These are phyloP conservation scores for Penicillium manginii DNA, from an alignment of 495 filamentous ascomycete genomes.

Conservation along the genomic window DNA sequence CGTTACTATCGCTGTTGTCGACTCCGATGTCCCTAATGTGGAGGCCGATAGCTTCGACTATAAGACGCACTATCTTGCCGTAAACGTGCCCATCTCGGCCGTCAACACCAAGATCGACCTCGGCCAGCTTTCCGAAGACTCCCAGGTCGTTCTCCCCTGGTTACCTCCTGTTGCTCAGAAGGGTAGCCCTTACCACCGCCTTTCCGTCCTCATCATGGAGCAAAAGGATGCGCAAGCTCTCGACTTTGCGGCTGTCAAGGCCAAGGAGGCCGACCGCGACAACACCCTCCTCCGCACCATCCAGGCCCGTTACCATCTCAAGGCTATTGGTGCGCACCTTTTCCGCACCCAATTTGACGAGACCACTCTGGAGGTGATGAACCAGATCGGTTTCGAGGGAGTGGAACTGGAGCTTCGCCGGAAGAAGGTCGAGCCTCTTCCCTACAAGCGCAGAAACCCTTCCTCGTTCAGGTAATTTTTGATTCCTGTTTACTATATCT, in stretches of 20 bases:
- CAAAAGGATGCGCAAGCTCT: conserved; percentile 66
- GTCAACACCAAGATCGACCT: conserved; percentile 56
- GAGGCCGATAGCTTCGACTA: conserved; percentile 77
- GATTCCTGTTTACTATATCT: conserved; percentile 21
- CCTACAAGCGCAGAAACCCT: conserved; percentile 59
- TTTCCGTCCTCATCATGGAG: conserved; percentile 80
- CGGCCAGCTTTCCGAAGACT: conserved; percentile 52
- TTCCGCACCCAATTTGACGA: conserved; percentile 93
- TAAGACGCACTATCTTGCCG: conserved; percentile 83
- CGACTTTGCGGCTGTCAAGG: conserved; percentile 62
- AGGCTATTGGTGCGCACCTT: conserved; percentile 78
- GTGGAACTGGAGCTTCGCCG: conserved; percentile 83
- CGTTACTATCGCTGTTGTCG: conserved; percentile 81
- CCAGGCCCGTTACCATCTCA: conserved; percentile 65
- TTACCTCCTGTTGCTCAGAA: conserved; percentile 84
- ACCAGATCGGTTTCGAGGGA: conserved; percentile 69
- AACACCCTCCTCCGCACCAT: conserved; percentile 74
- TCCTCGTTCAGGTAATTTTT: conserved; percentile 43
- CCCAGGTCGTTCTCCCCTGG: conserved; percentile 77
- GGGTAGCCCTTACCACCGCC: conserved; percentile 88
- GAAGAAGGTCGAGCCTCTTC: conserved; percentile 64
- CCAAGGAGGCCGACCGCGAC: conserved; percentile 56
- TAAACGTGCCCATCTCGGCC: conserved; percentile 64
- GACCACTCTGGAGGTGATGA: conserved; percentile 82
- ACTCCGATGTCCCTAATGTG: conserved; percentile 85